These are phyloP conservation scores for Neurospora sp. DNA, from an alignment of 495 filamentous ascomycete genomes.

Conservation along the genomic window DNA sequence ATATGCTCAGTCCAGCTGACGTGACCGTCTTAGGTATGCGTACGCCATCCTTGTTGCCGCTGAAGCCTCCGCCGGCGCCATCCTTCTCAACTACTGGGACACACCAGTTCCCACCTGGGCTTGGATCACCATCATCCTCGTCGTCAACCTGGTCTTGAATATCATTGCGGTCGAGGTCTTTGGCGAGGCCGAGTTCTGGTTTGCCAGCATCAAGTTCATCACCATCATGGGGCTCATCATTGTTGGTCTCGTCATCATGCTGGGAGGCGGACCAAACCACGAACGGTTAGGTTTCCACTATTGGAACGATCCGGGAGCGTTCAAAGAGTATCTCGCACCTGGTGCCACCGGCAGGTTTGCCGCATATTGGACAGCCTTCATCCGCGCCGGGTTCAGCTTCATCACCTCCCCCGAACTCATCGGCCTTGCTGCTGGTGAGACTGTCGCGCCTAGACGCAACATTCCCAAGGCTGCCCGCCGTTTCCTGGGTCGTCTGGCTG, in stretches of 20 bases:
- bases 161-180: constrained; percentile 44
- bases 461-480: constrained; percentile 63
- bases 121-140: constrained; percentile 48
- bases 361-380: constrained; percentile 38
- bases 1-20: neutral
- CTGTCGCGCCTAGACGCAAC: constrained; percentile 64
- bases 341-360: constrained; percentile 42
- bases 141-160: constrained; percentile 34
- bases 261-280: constrained; percentile 51
- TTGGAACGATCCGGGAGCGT: constrained; percentile 65
- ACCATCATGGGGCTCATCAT: constrained; percentile 61
- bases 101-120: constrained; percentile 40
- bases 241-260: constrained; percentile 62
- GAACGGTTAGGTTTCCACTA: constrained; percentile 53
- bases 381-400: constrained; percentile 39
- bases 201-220: constrained; percentile 58
- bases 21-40: constrained; percentile 17
- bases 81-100: constrained; percentile 49
- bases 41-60: constrained; percentile 41
- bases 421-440: constrained; percentile 65
- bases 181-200: constrained; percentile 57
- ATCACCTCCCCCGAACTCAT: constrained; percentile 41
- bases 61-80: constrained; percentile 39
- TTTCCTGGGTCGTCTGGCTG: constrained; percentile 57
- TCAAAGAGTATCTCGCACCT: constrained; percentile 44